Evolutionary conservation across 176 grass and related monocot species (phyloP), one percentile per base, ranked within the genome.

Genomic region (Raddia guianensis): DNA sequence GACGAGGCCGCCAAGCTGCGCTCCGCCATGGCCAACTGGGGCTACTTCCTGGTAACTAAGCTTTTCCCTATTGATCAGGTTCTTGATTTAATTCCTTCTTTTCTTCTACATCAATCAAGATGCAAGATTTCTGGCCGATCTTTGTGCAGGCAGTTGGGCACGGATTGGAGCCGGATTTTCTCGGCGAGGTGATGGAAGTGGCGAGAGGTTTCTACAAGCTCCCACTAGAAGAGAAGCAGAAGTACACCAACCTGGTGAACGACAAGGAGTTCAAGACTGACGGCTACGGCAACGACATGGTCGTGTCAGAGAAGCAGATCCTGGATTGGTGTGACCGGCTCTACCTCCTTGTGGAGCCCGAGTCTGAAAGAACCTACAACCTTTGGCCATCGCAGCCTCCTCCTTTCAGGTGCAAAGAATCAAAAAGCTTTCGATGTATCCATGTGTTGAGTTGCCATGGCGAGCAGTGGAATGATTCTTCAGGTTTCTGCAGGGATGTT

Each of bases 291-390:
- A 67, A 73, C 35, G 90, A 92, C 68, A 66, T 45, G 35, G 79
- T 92, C 9, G 2, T 49, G 11, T 68, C 55, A 3, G 79, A 86
- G 48, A 66, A 61, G 0, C 90, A 92, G 76, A 80, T 59, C 46
- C 35, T 92, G 21, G 87, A 92, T 55, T 92, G 90, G 86, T 46
- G 15, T n/a, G 86, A 92, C 76, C 62, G 86, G 27, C 47, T 92
- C 4, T 89, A 86, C 78, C 74, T 86, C 51, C 0, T 66, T 11
- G 90, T 89, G 7, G 78, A 92, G 15, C 79, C 86, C 3, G 90
- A 92, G 66, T 80, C 74, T 0, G 32, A 43, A 12, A 68, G 33
- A 34, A 13, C 34, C 66, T 55, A 20, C 34, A 72, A 68, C 80
- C 79, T 89, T 32, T 89, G 90, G 90, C 87, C 90, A 12, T 54